Evolutionary conservation across 306 rosid species (phyloP), one percentile per base, ranked within the genome.

Genomic region (Hippophae rhamnoides): DNA sequence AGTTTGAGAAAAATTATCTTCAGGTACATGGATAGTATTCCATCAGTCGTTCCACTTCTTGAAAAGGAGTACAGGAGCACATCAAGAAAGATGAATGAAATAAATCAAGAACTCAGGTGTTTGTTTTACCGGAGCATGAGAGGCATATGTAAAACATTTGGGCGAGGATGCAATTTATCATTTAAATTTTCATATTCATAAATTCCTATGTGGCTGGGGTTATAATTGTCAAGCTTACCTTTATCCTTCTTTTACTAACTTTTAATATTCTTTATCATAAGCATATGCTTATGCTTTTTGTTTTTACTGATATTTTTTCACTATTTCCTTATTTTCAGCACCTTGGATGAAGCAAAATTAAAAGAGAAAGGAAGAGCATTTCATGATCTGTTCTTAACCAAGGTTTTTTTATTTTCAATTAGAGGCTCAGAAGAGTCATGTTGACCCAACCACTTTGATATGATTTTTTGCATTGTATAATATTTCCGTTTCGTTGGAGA

Each of bases 291-390:
- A 61, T 47, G 31, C 65, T 54, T 43, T 31, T 10, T 54, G 42
- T 57, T 62, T 43, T 57, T 13, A 2, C 61, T 61, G 47, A 42
- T 63, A 64, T 43, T 52, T 43, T 58, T 74, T 40, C 73, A 41
- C 66, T 66, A 26, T 76, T 59, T 54, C 60, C 66, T 62, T 71
- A 26, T 57, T 66, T 72, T 66, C 86, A 92, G 99, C 82, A 78
- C 86, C 58, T 52, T 85, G 66, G 89, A 92, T 88, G 99, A 85
- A 78, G 88, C 82, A 60, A 92, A 84, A 61, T 71, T 92, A 71
- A 88, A 92, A 81, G 99, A 92, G 87, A 92, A 83, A 70, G 99
- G 99, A 77, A 83, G 93, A 82, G 52, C 85, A 60, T 92, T 87
- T 71, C 87, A 88, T 63, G 99, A 92, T 78, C 70, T 85, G 69